These are phyloP conservation scores for Ilyonectria mors-panacis DNA, from an alignment of 2,329 filamentous ascomycete genomes.

Conservation along the genomic window DNA sequence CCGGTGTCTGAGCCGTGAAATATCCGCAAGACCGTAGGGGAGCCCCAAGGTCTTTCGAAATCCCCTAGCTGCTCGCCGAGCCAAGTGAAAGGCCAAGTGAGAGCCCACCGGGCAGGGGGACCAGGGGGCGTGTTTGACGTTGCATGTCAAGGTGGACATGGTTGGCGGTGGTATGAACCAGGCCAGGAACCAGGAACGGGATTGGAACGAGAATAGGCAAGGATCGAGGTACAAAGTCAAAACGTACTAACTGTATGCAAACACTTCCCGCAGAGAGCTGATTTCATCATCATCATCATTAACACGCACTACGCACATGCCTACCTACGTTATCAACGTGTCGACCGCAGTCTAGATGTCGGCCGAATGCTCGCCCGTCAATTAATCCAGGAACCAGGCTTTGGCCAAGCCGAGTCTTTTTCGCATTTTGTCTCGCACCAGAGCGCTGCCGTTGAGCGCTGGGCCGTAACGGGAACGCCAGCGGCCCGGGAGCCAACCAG, in stretches of 20 bases:
- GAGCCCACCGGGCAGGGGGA: conserved; percentile 1
- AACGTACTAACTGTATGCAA: conserved; percentile 3
- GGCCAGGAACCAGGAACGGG: conserved; percentile 40
- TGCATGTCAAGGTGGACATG: conserved; percentile 37
- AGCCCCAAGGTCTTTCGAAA: conserved; percentile 22
- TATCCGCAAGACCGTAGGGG: conserved; percentile 17
- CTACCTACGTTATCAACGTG: neutral
- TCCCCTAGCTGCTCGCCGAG: neutral
- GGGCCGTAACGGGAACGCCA: conserved; percentile 9
- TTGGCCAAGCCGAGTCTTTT: neutral
- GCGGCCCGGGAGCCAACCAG: conserved; percentile 17
- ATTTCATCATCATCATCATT: neutral
- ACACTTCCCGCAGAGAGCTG: conserved; percentile 1
- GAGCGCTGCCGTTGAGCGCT: neutral
- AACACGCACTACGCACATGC: neutral
- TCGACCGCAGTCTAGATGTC: neutral
- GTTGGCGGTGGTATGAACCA: conserved; percentile 38
- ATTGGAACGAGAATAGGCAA: conserved; percentile 21
- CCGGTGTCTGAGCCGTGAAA: conserved; percentile 13
- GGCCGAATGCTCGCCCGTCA: neutral
- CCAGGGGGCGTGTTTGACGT: conserved; percentile 23
- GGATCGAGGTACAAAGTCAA: conserved; percentile 12
- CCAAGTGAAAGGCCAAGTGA: neutral
- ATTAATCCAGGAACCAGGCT: neutral
- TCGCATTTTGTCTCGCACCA: neutral